Base-by-base conservation (phyloP, 371 early-diverging fungal species). In the Rhizopus arrhizus region DNA sequence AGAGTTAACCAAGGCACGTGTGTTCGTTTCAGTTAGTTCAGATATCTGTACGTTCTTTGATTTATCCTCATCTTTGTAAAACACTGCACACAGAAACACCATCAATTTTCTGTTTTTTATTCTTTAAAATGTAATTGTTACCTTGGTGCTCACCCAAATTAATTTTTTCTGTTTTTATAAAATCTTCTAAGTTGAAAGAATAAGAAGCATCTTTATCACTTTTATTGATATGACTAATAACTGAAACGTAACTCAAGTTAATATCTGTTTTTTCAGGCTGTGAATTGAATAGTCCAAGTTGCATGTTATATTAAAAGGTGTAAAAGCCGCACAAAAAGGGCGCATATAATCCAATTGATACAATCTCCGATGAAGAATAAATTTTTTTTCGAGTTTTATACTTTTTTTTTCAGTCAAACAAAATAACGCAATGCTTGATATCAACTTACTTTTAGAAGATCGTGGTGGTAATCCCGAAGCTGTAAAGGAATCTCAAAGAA, bases 401-500 rank as follows among this genome's bases (percentile, higher is more conserved):
- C 11, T 61, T 28, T 48, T 31, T 48, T 13, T 5, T 10, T 43
- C 51, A 16, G 31, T 36, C 41, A n/a, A 38, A 31, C 3, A 42
- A 13, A 51, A 22, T 28, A 47, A 58, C 16, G 28, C 46, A 63
- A 91, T 91, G 91, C 77, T 93, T 62, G 97, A 97, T 74, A 93
- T 96, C 75, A 95, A 92, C 70, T 82, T 95, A 63, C 88, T 98
- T 62, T 83, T 94, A 53, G 86, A 83, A 57, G 95, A 94, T 50
- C 94, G 93, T 79, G 99, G 98, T 68, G 97, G 97, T 56, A 92
- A 97, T 65, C 97, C 97, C 16, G 96, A 97, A 48, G 71, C 89
- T 43, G 90, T 98, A 58, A 85, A 87, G 60, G 95, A 95, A 75
- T 97, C 98, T 43, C 95, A 97, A 81, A 86, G 93, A 36, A 86